Evolutionary conservation across 2,329 filamentous ascomycete species (phyloP), one percentile per base, ranked within the genome.

Genomic region (Ciborinia camelliae): DNA sequence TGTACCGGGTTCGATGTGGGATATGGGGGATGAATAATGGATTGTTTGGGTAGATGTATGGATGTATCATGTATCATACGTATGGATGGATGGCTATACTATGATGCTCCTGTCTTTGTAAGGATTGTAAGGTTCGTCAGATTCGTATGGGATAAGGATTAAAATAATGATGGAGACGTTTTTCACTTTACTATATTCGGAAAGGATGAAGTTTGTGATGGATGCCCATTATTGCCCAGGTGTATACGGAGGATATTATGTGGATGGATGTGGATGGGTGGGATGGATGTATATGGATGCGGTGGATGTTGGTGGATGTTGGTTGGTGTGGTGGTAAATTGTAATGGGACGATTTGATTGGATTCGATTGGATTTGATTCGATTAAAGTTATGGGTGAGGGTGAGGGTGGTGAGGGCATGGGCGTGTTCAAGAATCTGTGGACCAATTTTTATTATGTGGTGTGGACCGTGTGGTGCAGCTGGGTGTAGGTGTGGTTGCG

Each of bases 191-290:
- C 54, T 30, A 30, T 2, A 41, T 20, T 43, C 15, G 54, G 54
- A 57, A 57, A 57, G 39, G 39, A 57, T 57, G 54, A 43, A 57
- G 54, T 14, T 43, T 57, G 54, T n/a, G n/a, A n/a, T n/a, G n/a
- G n/a, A n/a, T n/a, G n/a, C n/a, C n/a, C n/a, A n/a, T n/a, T n/a
- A n/a, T n/a, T n/a, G n/a, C n/a, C n/a, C n/a, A n/a, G n/a, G n/a
- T n/a, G n/a, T n/a, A n/a, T n/a, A n/a, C n/a, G 41, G 18, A 5
- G 41, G 18, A 1, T 43, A n/a, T 43, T 4, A 20, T 23, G n/a
- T 60, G 45, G 23, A 60, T 23, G 28, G 9, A 2, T 14, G 37
- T 35, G 9, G 28, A 37, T 60, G 30, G 1, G 18, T 37, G 15
- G 18, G 48, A 51, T 59, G 55, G 20, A 20, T 47, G 9, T 20